Percentiles rank a stretch among this genome's conserved stretches.
Conservation (phyloP, 2,329 filamentous ascomycete genomes). For the Colletotrichum euphorbiae region DNA sequence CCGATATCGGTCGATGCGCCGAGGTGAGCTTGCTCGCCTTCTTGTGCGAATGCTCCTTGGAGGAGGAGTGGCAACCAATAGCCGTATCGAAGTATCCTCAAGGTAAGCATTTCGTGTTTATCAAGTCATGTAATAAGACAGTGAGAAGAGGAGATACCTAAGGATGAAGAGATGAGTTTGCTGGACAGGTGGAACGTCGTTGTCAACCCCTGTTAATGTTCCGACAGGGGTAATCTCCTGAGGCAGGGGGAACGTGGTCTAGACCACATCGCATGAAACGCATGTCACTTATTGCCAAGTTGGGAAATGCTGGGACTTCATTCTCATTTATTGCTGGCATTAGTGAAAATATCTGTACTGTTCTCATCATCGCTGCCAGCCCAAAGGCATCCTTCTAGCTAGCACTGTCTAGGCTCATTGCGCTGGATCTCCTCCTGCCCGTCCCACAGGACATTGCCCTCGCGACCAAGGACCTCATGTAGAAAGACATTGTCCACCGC, state of each 20-base stretch:
- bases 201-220: conserved; percentile 5
- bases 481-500: no score
- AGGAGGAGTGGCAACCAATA: background rate
- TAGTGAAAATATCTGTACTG: no score
- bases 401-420: no score
- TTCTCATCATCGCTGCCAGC: no score
- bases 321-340: no score
- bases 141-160: background rate
- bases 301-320: background rate
- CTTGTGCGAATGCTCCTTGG: background rate
- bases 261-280: conserved; percentile 13
- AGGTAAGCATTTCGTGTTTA: background rate
- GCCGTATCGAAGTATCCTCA: background rate
- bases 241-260: background rate
- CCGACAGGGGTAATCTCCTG: conserved; percentile 20
- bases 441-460: no score
- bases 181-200: conserved; percentile 6
- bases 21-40: conserved; percentile 5
- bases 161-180: background rate
- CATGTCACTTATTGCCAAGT: conserved; percentile 5
- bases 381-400: no score
- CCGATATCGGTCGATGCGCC: background rate
- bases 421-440: no score
- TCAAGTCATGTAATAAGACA: background rate
- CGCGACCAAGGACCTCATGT: no score